These are phyloP conservation scores for Hemisphaericaspora xylanilytica DNA, from an alignment of 1,139 yeast genomes.

Conservation along the genomic window DNA sequence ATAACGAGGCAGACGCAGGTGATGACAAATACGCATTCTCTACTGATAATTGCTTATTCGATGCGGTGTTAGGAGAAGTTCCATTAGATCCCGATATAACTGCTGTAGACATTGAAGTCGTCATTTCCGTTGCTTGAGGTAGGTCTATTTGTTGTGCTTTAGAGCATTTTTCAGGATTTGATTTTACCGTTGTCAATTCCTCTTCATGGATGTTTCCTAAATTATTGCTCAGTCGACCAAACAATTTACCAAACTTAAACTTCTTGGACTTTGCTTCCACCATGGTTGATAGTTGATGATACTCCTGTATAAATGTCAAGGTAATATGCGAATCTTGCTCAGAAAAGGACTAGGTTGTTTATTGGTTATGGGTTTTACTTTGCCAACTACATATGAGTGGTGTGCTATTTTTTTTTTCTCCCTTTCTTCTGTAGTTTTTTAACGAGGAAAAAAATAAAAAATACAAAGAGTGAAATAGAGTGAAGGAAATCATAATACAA, in stretches of 20 bases:
- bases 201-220: slow-evolving; percentile 12
- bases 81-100: background rate
- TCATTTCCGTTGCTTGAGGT: slow-evolving; percentile 3
- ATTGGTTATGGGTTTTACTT: too few relatives aligned
- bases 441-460: too few relatives aligned
- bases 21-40: slow-evolving; percentile 1
- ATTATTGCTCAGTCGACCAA: slow-evolving; percentile 31
- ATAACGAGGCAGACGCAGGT: slow-evolving; percentile 1
- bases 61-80: background rate
- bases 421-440: too few relatives aligned
- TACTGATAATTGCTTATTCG: background rate
- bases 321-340: too few relatives aligned
- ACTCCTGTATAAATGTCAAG: background rate
- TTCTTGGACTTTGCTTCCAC: slow-evolving; percentile 31
- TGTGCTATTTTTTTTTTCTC: too few relatives aligned
- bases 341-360: too few relatives aligned
- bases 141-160: background rate
- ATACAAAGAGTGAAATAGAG: too few relatives aligned
- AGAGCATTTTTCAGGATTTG: slow-evolving; percentile 2
- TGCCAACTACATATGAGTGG: too few relatives aligned
- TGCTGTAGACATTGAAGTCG: slow-evolving; percentile 3
- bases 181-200: slow-evolving; percentile 3
- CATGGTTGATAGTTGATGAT: slow-evolving; percentile 15
- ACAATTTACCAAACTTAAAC: slow-evolving; percentile 33
- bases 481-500: too few relatives aligned